Conservation (phyloP, 2,329 filamentous ascomycete species). For the Trichoderma arundinaceum region DNA sequence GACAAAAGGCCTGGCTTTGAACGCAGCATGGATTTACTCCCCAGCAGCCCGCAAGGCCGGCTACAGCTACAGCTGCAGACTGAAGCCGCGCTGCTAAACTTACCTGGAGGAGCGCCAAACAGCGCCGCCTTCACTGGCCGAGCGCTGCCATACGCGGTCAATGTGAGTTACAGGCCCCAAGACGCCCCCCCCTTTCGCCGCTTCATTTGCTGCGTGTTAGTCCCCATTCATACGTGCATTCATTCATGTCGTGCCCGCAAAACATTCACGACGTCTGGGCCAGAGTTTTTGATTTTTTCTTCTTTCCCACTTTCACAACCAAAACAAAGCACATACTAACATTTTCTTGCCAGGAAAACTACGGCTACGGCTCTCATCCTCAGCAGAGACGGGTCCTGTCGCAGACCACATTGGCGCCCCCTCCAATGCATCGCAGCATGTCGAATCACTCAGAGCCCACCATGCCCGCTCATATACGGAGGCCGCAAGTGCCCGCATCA, state of each 20-base stretch:
- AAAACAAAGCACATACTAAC: neutral
- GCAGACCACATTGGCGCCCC: constrained; percentile 42
- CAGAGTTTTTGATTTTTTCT: too few species aligned
- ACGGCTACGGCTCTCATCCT: neutral
- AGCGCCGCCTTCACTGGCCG: neutral
- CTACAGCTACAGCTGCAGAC: neutral
- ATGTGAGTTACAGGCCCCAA: neutral
- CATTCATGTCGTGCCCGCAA: neutral
- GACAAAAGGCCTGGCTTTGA: too few species aligned
- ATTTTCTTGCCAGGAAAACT: neutral
- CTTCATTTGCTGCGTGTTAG: too few species aligned
- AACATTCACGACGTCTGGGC: too few species aligned
- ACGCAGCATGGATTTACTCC: neutral
- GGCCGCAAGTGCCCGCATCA: neutral
- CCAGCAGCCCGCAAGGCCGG: neutral
- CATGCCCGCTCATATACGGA: constrained; percentile 26
- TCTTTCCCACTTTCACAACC: too few species aligned
- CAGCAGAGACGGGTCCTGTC: constrained; percentile 31
- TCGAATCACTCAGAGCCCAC: constrained; percentile 50
- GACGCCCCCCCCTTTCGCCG: too few species aligned
- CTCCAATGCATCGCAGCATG: constrained; percentile 52
- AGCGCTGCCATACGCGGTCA: neutral
- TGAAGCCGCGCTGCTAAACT: neutral
- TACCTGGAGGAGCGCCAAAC: neutral
- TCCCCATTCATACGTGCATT: neutral